Base-by-base conservation (phyloP, 108 stramenopile species). In the Aurantiochytrium sp. region DNA sequence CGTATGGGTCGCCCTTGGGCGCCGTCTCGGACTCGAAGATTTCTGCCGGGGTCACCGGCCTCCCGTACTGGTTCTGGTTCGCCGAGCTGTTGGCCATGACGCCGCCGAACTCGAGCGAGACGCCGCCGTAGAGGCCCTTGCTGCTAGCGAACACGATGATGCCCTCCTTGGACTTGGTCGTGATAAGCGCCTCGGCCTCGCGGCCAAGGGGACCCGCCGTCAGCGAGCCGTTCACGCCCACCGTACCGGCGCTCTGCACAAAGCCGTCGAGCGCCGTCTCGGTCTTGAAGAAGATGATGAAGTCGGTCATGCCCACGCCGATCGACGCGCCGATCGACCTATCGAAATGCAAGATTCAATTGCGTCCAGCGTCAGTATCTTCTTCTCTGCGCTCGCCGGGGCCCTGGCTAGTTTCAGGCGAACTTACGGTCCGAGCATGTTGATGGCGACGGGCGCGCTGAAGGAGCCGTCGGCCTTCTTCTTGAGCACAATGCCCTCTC, bases 61-160 rank as follows among this genome's bases (percentile, higher is more conserved):
- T 6, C 12, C 73, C 73, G 39, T 81, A 81, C 73, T 81, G 42
- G 39, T 48, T 48, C 0, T 48, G 4, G 73, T 81, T 81, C 10
- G 73, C 73, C 6, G 73, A 48, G 42, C 45, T 2, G 73, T 81
- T 48, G 39, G 73, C 2, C 73, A 81, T 41, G 42, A 81, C 73
- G 4, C 73, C 73, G 32, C 42, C 39, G 32, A 81, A 81, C 73
- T 81, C 73, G 27, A 81, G 3, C n/a, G 73, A 81, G 42, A 81
- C 73, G 32, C 73, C 73, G 45, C 73, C 73, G 73, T 81, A 81
- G 42, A 81, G 45, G n/a, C 73, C 73, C 45, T 81, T 81, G 73
- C 73, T 81, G 73, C 42, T 81, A 10, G 42, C 39, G 30, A 81
- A 81, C 21, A 48, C 45, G 45, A 81, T 41, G 3, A 81, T 81